Conservation (phyloP, 2,329 filamentous ascomycete genomes). For the Emmonsiellopsis sp. region DNA sequence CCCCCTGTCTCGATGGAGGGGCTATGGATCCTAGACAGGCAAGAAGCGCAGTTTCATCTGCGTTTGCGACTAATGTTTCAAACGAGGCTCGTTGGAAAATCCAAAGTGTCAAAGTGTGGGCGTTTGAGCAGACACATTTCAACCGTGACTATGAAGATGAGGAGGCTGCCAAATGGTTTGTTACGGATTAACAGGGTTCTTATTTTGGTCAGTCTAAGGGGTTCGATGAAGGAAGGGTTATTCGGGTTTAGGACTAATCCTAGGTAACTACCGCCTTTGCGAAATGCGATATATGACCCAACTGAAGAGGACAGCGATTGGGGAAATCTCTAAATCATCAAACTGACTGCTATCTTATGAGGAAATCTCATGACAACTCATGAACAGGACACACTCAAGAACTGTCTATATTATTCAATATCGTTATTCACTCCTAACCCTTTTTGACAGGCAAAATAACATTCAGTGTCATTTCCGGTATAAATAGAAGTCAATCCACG, state of each 20-base stretch:
- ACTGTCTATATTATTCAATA: too few species aligned
- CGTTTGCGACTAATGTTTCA: constrained; percentile 25
- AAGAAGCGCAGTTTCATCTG: constrained; percentile 7
- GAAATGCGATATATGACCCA: too few species aligned
- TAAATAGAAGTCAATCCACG: too few species aligned
- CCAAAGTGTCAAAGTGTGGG: constrained; percentile 24
- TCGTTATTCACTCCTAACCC: too few species aligned
- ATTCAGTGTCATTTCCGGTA: too few species aligned
- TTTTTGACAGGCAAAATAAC: too few species aligned
- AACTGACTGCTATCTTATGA: too few species aligned
- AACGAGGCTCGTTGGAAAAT: constrained; percentile 21
- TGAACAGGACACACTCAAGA: too few species aligned
- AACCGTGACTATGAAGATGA: constrained; percentile 22
- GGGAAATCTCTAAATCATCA: too few species aligned
- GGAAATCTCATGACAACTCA: too few species aligned
- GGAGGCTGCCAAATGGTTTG: constrained; percentile 10
- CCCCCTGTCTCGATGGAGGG: constrained; percentile 9
- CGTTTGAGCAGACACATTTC: constrained; percentile 32
- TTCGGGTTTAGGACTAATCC: constrained; percentile 15
- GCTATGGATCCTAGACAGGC: constrained; percentile 8
- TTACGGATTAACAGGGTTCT: constrained; percentile 26
- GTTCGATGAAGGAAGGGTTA: constrained; percentile 21
- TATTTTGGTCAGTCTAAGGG: constrained; percentile 14
- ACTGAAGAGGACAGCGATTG: too few species aligned
- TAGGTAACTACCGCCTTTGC: background rate